Conservation (phyloP, 768 basidiomycete species). For the Macrocybe gigantea region DNA sequence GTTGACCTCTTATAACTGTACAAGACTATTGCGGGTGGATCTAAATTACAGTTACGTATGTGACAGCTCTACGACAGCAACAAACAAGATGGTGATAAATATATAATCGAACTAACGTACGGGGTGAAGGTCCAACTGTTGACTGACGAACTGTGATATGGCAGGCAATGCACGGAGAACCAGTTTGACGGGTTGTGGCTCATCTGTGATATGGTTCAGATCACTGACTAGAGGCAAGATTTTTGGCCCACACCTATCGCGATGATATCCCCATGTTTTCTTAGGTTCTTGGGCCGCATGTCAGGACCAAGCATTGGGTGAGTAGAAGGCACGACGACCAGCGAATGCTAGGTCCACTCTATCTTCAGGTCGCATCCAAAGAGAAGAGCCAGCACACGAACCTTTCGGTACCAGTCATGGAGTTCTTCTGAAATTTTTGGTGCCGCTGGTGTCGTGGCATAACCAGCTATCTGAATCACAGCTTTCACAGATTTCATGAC, state of each 20-base stretch:
- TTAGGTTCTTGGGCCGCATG: conserved; percentile 36
- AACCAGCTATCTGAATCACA: conserved; percentile 76
- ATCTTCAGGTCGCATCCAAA: conserved; percentile 2
- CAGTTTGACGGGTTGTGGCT: conserved; percentile 71
- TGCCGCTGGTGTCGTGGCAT: conserved; percentile 45
- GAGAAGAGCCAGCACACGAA: conserved; percentile 19
- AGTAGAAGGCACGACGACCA: conserved; percentile 60
- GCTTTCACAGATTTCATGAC: conserved; percentile 62
- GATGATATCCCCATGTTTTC: conserved; percentile 60
- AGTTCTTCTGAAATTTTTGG: conserved; percentile 53
- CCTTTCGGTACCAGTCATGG: conserved; percentile 70
- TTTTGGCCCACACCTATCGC: conserved; percentile 46
- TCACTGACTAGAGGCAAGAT: not conserved
- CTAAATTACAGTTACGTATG: not conserved
- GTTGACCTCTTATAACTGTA: conserved; percentile 3
- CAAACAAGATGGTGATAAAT: not conserved
- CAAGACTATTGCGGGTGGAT: not conserved
- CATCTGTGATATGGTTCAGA: conserved; percentile 34
- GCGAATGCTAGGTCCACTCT: conserved; percentile 52
- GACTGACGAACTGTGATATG: conserved; percentile 53
- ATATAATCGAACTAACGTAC: not conserved
- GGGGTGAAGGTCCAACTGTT: conserved; percentile 16
- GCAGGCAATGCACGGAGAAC: conserved; percentile 60
- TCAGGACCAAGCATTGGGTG: conserved; percentile 49
- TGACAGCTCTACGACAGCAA: not conserved